Percentiles rank a stretch among this genome's conserved stretches.
Evolutionary conservation across 1,284 basidiomycete species (phyloP).

Genomic region (Papiliotrema nemorosa): DNA sequence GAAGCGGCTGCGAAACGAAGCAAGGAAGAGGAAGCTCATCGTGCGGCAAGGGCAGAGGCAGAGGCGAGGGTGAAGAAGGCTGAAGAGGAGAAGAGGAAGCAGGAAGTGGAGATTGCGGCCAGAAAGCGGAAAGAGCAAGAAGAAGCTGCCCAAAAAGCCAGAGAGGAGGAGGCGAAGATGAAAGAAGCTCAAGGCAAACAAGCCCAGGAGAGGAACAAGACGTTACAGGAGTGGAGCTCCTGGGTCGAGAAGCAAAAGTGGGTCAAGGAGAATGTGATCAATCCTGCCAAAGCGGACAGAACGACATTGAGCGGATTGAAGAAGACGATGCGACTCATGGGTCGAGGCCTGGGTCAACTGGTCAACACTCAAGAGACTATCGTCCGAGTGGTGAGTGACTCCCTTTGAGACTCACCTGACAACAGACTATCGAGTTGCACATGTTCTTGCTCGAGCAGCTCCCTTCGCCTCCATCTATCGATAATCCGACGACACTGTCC

Average conservation of each 20-base stretch:
- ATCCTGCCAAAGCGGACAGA: conserved; percentile 64
- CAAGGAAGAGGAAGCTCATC: conserved; percentile 23
- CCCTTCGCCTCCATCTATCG: conserved; percentile 44
- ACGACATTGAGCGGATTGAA: conserved; percentile 52
- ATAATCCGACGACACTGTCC: conserved; percentile 46
- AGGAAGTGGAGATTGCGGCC: conserved; percentile 25
- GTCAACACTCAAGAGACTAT: conserved; percentile 75
- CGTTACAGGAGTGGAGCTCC: conserved; percentile 64
- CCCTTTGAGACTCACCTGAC: conserved; percentile 5
- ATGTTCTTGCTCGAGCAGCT: conserved; percentile 52
- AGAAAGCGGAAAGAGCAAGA: conserved; percentile 19
- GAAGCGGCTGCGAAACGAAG: conserved; percentile 12
- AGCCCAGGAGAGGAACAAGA: conserved; percentile 17
- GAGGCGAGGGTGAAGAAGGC: conserved; percentile 21
- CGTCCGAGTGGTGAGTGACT: conserved; percentile 54
- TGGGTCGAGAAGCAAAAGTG: conserved; percentile 62
- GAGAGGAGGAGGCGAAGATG: conserved; percentile 22
- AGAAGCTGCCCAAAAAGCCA: conserved; percentile 20
- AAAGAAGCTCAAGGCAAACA: conserved; percentile 25
- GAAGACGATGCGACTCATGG: conserved; percentile 73
- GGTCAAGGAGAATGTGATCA: conserved; percentile 73
- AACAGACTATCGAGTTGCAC: conserved; percentile 64
- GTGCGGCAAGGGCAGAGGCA: conserved; percentile 16
- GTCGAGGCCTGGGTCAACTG: conserved; percentile 85
- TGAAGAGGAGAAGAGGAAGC: conserved; percentile 13